Evolutionary conservation across 129 eudicot species (phyloP).

Genomic region (Chrysanthemum lavandulifolium): DNA sequence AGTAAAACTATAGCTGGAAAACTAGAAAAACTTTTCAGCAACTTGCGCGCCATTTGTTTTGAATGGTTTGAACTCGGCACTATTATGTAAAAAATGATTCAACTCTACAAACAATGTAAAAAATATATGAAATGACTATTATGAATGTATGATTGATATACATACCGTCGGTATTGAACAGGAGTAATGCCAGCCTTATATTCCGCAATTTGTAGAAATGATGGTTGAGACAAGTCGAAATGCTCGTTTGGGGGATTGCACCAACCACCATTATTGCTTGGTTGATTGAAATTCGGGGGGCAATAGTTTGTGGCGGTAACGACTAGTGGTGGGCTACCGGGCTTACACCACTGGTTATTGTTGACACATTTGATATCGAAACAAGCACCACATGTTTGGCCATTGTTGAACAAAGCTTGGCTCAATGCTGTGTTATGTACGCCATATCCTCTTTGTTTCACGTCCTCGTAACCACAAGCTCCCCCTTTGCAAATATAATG

Average conservation of each 20-base stretch:
- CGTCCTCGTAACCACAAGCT: conserved; percentile 66
- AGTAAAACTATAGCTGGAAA: too few species aligned
- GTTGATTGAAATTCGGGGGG: conserved; percentile 39
- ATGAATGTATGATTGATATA: not conserved
- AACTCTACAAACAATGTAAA: not conserved
- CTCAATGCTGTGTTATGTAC: conserved; percentile 56
- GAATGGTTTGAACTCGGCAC: not conserved
- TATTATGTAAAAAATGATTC: not conserved
- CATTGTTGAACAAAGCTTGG: conserved; percentile 52
- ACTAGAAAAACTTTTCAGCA: too few species aligned
- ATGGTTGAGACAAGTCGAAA: conserved; percentile 62
- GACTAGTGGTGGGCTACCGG: conserved; percentile 32
- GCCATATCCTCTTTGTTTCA: conserved; percentile 42
- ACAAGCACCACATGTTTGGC: conserved; percentile 66
- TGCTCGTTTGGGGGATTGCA: conserved; percentile 65
- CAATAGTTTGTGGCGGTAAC: conserved; percentile 68
- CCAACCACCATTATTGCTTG: conserved; percentile 58
- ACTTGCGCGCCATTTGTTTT: too few species aligned
- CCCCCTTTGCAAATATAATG: conserved; percentile 40
- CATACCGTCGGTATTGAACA: conserved; percentile 60
- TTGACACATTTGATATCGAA: conserved; percentile 55
- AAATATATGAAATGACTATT: not conserved
- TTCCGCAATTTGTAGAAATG: conserved; percentile 53
- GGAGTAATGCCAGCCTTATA: conserved; percentile 69
- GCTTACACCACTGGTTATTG: conserved; percentile 45